Base-by-base conservation (phyloP, 1,284 basidiomycete genomes). In the Waitea zeae region DNA sequence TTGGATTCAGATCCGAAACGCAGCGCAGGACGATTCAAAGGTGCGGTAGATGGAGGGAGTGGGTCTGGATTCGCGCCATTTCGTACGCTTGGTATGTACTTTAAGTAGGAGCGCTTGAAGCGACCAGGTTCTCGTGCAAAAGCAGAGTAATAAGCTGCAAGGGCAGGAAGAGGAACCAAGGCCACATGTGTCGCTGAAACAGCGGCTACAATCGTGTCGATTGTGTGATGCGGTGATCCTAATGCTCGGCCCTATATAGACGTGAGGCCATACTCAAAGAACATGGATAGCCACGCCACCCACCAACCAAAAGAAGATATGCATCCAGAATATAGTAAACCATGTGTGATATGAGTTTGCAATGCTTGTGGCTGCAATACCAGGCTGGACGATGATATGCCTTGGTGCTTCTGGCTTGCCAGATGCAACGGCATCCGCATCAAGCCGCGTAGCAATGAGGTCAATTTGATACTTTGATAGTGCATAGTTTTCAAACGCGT, bases 391-490 rank as follows among this genome's bases (percentile, higher is more conserved):
- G 30, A 72, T 52, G 37, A 86, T 57, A 46, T 87, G 79, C 35
- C 77, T 65, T n/a, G 24, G 24, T n/a, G n/a, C n/a, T n/a, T n/a
- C n/a, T n/a, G n/a, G n/a, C n/a, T n/a, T n/a, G n/a, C n/a, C n/a
- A n/a, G n/a, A n/a, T n/a, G n/a, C n/a, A 7, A 26, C 24, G 24
- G 9, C n/a, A n/a, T 26, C 24, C 6, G 41, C 42, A 41, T 78
- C 77, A 24, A 92, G 59, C 35, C 65, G 55, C 1, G 66, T 56
- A 3, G 67, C 62, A 33, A 89, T 59, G 24, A 89, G 52, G 45
- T 89, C 84, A 12, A 73, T 73, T 51, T 88, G 73, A 50, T 82
- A 88, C 52, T 92, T 92, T 7, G 72, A 67, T 5, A 62, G 64
- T 42, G 81, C 68, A 49, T 92, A 93, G 0, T 79, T 68, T 36